A percentile compares a stretch with the other conserved stretches of the same genome.
Conservation (phyloP, 441 rosid genomes). For the Flueggea neowawraea region DNA sequence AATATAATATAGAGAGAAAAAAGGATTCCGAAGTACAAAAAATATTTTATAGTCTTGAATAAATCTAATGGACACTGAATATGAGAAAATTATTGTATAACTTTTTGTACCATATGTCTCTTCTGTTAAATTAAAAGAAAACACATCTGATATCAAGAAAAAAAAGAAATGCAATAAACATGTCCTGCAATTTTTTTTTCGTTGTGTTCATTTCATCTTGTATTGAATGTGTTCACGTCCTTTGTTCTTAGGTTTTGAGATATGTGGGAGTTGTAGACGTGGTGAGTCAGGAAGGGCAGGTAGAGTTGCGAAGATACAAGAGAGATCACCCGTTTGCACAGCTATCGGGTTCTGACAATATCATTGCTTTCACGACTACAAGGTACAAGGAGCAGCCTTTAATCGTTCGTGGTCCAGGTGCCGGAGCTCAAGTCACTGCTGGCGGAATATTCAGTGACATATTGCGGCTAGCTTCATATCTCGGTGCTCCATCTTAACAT, state of each 20-base stretch:
- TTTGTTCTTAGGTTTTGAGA: slow-evolving; percentile 60
- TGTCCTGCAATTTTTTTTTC: too few species aligned
- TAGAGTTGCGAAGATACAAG: slow-evolving; percentile 79
- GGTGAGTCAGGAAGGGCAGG: slow-evolving; percentile 52
- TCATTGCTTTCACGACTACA: slow-evolving; percentile 90
- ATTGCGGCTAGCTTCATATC: slow-evolving; percentile 86
- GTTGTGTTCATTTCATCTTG: too few species aligned
- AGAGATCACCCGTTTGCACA: slow-evolving; percentile 91
- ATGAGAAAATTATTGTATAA: too few species aligned
- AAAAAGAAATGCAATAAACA: too few species aligned
- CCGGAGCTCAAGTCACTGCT: slow-evolving; percentile 98
- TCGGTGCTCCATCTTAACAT: slow-evolving; percentile 83
- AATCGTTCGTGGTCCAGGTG: slow-evolving; percentile 97
- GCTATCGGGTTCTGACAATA: slow-evolving; percentile 93
- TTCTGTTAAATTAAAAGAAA: too few species aligned
- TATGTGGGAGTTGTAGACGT: slow-evolving; percentile 92
- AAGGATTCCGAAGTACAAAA: too few species aligned
- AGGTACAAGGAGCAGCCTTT: slow-evolving; percentile 91
- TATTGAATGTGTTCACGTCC: too few species aligned
- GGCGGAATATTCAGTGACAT: slow-evolving; percentile 96
- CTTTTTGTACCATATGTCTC: too few species aligned
- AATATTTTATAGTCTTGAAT: too few species aligned
- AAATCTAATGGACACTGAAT: too few species aligned
- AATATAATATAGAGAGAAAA: too few species aligned
- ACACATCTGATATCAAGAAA: too few species aligned